Evolutionary conservation across 306 rosid species (phyloP).

Genomic region (Quercus cerris): DNA sequence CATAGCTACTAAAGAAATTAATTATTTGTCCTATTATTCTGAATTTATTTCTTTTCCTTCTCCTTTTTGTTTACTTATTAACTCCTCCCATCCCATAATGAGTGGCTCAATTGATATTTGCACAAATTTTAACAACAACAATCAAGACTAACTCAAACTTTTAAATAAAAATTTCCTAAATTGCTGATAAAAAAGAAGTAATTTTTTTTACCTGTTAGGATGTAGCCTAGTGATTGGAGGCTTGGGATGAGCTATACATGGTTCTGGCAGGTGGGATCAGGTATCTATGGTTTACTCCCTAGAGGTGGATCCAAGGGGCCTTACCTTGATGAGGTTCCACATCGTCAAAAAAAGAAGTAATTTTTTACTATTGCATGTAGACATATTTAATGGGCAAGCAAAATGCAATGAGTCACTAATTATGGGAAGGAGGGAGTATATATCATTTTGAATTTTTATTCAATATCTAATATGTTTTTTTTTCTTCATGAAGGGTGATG

Average conservation of each 20-base stretch:
- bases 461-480: neutral
- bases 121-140: neutral
- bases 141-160: neutral
- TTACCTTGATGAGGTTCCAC: no score
- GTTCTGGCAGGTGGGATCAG: no score
- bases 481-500: constrained; percentile 66
- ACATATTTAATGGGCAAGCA: neutral
- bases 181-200: no score
- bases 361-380: neutral
- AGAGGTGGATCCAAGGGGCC: no score
- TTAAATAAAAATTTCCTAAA: neutral
- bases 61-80: neutral
- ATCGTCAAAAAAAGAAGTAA: no score
- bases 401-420: neutral
- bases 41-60: neutral
- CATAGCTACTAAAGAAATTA: neutral
- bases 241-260: no score
- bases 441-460: neutral
- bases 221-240: no score
- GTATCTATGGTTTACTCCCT: no score
- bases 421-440: neutral
- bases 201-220: no score
- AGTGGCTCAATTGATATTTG: neutral
- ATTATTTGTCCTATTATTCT: neutral
- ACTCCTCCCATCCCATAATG: neutral